Base-by-base conservation (phyloP, 192 early-diverging fungal species). In the Neocallimastix lanati region DNA sequence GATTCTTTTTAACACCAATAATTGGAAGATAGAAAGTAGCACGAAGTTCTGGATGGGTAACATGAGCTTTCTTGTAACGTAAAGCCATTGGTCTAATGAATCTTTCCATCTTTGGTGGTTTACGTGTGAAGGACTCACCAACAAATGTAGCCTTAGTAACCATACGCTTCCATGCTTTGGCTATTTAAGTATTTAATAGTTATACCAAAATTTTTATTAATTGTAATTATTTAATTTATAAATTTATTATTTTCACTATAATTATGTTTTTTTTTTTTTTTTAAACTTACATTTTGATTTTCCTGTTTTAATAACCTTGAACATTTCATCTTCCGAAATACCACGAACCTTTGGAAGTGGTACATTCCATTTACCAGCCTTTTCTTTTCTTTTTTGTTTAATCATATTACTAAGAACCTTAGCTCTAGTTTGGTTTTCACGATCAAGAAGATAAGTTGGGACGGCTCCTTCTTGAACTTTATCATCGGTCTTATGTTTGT, bases 371-470 rank as follows among this genome's bases (percentile, higher is more conserved):
- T 98, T 98, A 33, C 95, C 96, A 27, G 96, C 96, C 90, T 98
- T 98, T 86, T 99, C 97, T 90, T 97, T 99, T 79, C 97, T 91
- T 91, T 99, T 99, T 85, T 99, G 97, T 90, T 99, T 99, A 82
- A 99, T 93, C 95, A 97, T 96, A 88, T 99, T 99, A 84, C 92
- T 94, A 80, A 99, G 86, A 77, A 99, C 93, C 88, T 99, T 99
- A 80, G 97, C 97, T 76, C 93, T 86, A 83, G 96, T 91, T 85
- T 99, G 92, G 81, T 94, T 95, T 89, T 98, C 96, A 90, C 97
- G 95, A 86, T 99, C 97, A 82, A 99, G 88, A 79, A 99, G 88
- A 87, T 98, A 99, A 28, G 96, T 93, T 12, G 97, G 97, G 50
- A 99, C 94, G 58, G 97, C 97, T 76, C 96, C 96, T 67, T 96